These are phyloP conservation scores for Polyporus tsugae DNA, from an alignment of 1,284 basidiomycete species.

Conservation along the genomic window DNA sequence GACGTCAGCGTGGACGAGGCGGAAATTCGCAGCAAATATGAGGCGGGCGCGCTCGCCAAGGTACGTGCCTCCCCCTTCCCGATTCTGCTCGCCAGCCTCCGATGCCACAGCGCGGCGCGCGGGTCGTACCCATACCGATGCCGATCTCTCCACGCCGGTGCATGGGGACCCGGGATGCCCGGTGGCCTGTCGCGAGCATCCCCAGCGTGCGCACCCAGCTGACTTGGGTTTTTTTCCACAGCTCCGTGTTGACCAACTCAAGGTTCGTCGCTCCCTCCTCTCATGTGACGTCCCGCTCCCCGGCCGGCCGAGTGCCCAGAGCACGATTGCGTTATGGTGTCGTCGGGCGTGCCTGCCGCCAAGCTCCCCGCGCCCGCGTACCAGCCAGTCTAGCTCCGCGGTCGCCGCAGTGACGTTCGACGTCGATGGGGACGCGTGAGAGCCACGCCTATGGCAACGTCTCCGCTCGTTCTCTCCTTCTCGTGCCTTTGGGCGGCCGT, in stretches of 20 bases:
- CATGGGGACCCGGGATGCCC: conserved; percentile 21
- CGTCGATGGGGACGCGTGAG: conserved; percentile 16
- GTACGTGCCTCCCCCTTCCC: conserved; percentile 45
- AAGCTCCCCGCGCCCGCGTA: conserved; percentile 3
- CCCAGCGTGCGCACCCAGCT: conserved; percentile 25
- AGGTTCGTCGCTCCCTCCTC: conserved; percentile 51
- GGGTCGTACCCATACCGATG: conserved; percentile 17
- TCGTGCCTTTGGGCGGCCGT: conserved; percentile 6
- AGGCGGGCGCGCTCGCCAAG: conserved; percentile 67
- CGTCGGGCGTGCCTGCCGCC: conserved; percentile 12
- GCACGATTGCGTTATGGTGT: conserved; percentile 16
- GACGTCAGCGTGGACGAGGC: conserved; percentile 68
- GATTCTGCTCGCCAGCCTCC: conserved; percentile 1
- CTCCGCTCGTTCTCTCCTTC: conserved; percentile 12
- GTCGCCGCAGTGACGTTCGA: conserved; percentile 16
- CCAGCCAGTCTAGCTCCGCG: conserved; percentile 23
- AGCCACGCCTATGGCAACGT: conserved; percentile 26
- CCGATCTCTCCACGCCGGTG: conserved; percentile 16
- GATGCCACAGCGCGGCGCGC: background rate
- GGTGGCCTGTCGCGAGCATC: conserved; percentile 21
- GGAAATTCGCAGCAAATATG: conserved; percentile 73
- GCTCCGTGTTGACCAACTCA: conserved; percentile 82
- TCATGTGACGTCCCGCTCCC: conserved; percentile 22
- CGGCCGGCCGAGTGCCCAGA: conserved; percentile 11
- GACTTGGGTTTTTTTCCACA: conserved; percentile 43